Evolutionary conservation across 2,329 filamentous ascomycete genomes (phyloP).

Genomic region (Phaeosphaeriaceae sp.): DNA sequence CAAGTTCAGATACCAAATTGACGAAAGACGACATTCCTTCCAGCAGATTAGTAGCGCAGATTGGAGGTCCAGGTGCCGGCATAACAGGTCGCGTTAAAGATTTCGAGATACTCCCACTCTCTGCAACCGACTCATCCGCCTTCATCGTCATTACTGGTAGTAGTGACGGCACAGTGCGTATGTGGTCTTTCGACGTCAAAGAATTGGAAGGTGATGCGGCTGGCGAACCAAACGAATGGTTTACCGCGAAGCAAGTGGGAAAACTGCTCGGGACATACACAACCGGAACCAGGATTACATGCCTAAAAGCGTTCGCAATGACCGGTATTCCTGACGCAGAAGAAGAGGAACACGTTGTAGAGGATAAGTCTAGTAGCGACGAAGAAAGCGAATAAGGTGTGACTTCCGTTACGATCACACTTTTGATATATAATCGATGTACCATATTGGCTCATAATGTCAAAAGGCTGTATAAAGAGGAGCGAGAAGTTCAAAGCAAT

Average conservation of each 20-base stretch:
- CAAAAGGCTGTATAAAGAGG: no score
- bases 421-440: slow-evolving; percentile 7
- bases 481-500: no score
- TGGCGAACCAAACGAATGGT: slow-evolving; percentile 23
- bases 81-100: slow-evolving; percentile 83
- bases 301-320: slow-evolving; percentile 86
- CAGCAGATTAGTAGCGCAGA: slow-evolving; percentile 68
- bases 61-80: slow-evolving; percentile 75
- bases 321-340: slow-evolving; percentile 52
- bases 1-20: slow-evolving; percentile 31
- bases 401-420: not conserved
- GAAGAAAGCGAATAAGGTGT: slow-evolving; percentile 28
- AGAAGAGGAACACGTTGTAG: slow-evolving; percentile 26
- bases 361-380: slow-evolving; percentile 27
- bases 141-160: slow-evolving; percentile 72
- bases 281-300: slow-evolving; percentile 88
- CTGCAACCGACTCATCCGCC: slow-evolving; percentile 47
- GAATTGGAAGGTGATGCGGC: slow-evolving; percentile 29
- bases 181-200: slow-evolving; percentile 68
- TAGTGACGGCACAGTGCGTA: slow-evolving; percentile 83
- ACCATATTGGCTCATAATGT: slow-evolving; percentile 8
- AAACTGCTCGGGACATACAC: slow-evolving; percentile 77
- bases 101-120: slow-evolving; percentile 69
- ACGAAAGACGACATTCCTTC: slow-evolving; percentile 64
- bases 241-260: slow-evolving; percentile 61